phyloP scores from a whole-genome alignment of 2,329 filamentous ascomycete genomes.

The Calonectria fujianensis region DNA sequence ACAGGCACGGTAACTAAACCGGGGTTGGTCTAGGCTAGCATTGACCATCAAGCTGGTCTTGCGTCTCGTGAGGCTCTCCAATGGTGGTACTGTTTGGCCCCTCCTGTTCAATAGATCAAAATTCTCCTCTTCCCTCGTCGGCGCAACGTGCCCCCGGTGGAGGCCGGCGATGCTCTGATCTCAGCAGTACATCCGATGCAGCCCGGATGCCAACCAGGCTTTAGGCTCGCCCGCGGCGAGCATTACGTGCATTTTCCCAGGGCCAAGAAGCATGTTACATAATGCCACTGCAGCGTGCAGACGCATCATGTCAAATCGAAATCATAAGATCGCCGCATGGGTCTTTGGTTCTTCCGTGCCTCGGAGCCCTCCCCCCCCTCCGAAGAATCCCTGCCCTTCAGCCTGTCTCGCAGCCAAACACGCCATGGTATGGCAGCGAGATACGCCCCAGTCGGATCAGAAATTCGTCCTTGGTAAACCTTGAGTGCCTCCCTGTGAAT shows the following conservation, averaged over 20 bases:
- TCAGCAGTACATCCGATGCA: slow-evolving; percentile 12
- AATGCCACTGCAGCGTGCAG: slow-evolving; percentile 11
- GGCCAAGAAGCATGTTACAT: slow-evolving; percentile 2
- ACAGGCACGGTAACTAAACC: not conserved
- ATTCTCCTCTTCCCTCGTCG: no score
- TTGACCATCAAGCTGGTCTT: not conserved
- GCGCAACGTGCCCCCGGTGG: not conserved
- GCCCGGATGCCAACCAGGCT: slow-evolving; percentile 3
- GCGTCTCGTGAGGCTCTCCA: not conserved
- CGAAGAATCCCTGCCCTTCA: slow-evolving; percentile 20
- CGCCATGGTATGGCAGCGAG: slow-evolving; percentile 22
- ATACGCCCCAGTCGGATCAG: slow-evolving; percentile 17
- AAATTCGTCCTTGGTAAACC: not conserved
- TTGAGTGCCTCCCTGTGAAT: not conserved
- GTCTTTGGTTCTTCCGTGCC: slow-evolving; percentile 31
- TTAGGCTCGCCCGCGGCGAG: slow-evolving; percentile 10
- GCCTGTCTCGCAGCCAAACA: slow-evolving; percentile 19
- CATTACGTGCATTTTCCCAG: slow-evolving; percentile 21
- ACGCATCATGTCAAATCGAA: slow-evolving; percentile 25
- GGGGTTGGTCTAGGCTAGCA: not conserved
- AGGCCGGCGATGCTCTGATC: not conserved
- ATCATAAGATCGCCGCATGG: slow-evolving; percentile 36
- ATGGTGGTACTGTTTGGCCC: not conserved
- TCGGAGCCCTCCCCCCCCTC: slow-evolving; percentile 33
- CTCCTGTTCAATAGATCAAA: not conserved